Evolutionary conservation across 2,329 filamentous ascomycete species (phyloP).

Genomic region (Fusarium sp.): DNA sequence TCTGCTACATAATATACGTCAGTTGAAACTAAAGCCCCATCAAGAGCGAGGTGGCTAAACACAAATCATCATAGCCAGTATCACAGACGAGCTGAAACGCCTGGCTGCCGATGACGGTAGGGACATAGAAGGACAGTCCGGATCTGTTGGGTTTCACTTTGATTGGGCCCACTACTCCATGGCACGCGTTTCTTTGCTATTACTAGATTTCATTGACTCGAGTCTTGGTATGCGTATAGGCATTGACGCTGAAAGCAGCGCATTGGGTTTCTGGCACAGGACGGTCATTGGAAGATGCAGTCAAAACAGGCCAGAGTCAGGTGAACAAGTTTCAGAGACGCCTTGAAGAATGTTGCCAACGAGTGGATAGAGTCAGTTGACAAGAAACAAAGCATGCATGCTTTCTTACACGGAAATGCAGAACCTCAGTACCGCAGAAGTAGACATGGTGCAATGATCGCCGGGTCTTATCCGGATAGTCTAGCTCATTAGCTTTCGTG

Average conservation of each 20-base stretch:
- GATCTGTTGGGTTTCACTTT: background rate
- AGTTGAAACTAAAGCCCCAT: background rate
- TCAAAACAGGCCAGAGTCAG: background rate
- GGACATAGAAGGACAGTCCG: background rate
- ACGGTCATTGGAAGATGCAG: background rate
- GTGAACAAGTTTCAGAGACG: background rate
- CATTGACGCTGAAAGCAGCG: background rate
- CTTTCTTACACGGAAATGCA: background rate
- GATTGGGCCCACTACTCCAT: background rate
- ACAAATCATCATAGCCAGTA: background rate
- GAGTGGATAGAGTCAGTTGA: background rate
- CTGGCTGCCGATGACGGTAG: background rate
- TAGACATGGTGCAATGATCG: background rate
- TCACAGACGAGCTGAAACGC: background rate
- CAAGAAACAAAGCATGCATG: background rate
- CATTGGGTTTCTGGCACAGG: background rate
- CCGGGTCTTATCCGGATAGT: background rate
- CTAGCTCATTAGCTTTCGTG: background rate
- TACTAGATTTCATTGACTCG: background rate
- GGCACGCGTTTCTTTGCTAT: background rate
- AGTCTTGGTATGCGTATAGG: background rate
- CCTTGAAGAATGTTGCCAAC: background rate
- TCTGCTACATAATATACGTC: fast-evolving
- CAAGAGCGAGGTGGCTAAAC: fast-evolving
- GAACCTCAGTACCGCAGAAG: background rate